A percentile compares a stretch with the other conserved stretches of the same genome.
These are phyloP conservation scores for Priceomyces haplophilus DNA, from an alignment of 805 yeast species.

Conservation along the genomic window DNA sequence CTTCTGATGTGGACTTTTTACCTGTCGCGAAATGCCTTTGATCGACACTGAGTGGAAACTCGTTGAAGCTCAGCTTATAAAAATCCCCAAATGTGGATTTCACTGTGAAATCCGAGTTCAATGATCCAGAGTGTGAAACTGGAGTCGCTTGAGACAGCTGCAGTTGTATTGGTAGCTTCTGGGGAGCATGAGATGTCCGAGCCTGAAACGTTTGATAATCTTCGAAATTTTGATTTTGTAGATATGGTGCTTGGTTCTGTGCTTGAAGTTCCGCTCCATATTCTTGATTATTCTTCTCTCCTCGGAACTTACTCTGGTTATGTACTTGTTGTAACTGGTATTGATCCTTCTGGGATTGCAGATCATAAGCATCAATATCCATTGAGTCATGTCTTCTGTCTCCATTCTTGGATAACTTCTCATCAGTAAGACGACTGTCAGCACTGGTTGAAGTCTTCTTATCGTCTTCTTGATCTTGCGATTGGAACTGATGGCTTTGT, in stretches of 20 bases:
- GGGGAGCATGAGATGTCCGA: background rate
- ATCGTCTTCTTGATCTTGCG: background rate
- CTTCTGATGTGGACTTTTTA: constrained; percentile 11
- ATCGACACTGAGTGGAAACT: background rate
- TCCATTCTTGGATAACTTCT: background rate
- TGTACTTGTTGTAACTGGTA: background rate
- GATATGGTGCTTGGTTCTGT: background rate
- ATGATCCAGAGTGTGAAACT: constrained; percentile 29
- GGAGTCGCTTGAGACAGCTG: constrained; percentile 12
- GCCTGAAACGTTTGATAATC: background rate
- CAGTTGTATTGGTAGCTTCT: constrained; percentile 3
- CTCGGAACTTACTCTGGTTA: too few species aligned
- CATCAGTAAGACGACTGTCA: background rate
- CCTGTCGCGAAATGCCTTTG: background rate
- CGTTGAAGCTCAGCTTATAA: constrained; percentile 25
- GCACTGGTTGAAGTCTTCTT: background rate
- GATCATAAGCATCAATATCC: background rate
- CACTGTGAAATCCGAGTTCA: constrained; percentile 28
- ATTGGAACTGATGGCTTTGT: background rate
- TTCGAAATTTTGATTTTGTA: background rate
- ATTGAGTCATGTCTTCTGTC: background rate
- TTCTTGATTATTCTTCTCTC: too few species aligned
- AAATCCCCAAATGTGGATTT: constrained; percentile 30
- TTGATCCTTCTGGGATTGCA: background rate
- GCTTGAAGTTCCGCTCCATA: background rate